phyloP scores from a whole-genome alignment of 1,139 yeast species.

The Blastobotrys proliferans region DNA sequence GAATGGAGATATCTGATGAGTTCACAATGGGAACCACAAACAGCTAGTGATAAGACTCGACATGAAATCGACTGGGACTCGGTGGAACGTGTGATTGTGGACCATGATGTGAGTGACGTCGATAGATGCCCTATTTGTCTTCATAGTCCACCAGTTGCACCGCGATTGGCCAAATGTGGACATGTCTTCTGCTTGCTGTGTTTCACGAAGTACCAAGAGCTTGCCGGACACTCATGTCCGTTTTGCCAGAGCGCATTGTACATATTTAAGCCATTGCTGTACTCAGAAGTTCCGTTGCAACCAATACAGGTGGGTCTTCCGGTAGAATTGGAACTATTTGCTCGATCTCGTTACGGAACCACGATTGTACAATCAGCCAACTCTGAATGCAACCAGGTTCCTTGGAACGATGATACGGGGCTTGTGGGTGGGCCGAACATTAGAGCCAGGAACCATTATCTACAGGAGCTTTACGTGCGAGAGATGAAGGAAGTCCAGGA shows the following conservation, averaged over 20 bases:
- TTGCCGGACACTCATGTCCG: conserved; percentile 15
- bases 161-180: conserved; percentile 18
- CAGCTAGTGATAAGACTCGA: background rate
- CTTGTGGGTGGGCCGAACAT: background rate
- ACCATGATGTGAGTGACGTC: conserved; percentile 16
- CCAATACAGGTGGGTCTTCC: conserved; percentile 7
- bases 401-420: background rate
- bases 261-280: conserved; percentile 15
- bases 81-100: conserved; percentile 15
- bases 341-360: conserved; percentile 4
- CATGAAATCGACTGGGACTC: conserved; percentile 12
- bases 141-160: conserved; percentile 18
- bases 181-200: conserved; percentile 19
- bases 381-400: background rate
- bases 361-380: background rate
- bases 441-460: background rate
- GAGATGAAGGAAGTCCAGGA: conserved; percentile 5
- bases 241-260: conserved; percentile 16
- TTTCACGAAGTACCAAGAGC: conserved; percentile 12
- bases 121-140: conserved; percentile 21
- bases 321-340: conserved; percentile 11
- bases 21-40: conserved; percentile 2
- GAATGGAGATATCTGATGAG: conserved; percentile 14
- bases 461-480: background rate
- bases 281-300: conserved; percentile 1